Evolutionary conservation across 495 filamentous ascomycete species (phyloP).

Genomic region (Lasiosphaeriaceae sp.): DNA sequence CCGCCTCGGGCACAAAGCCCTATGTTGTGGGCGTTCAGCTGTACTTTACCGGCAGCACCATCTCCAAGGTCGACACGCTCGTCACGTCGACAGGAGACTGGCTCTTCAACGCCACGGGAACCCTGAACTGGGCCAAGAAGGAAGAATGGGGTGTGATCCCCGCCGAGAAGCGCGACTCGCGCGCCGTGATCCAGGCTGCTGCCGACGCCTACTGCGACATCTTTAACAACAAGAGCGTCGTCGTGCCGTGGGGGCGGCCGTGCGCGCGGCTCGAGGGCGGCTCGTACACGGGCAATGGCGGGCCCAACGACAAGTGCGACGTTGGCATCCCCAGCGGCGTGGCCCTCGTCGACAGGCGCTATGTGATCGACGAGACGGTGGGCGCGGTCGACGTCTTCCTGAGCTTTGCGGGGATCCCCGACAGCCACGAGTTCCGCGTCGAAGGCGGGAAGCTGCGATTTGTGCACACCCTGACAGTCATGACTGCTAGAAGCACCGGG

Average conservation of each 20-base stretch:
- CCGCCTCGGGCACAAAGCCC: conserved; percentile 37
- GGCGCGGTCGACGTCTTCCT: conserved; percentile 44
- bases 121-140: conserved; percentile 37
- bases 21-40: conserved; percentile 49
- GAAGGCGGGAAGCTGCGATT: conserved; percentile 46
- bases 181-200: conserved; percentile 42
- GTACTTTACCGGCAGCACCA: conserved; percentile 23
- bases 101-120: conserved; percentile 50
- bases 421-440: conserved; percentile 49
- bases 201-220: conserved; percentile 49
- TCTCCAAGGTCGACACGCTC: conserved; percentile 41
- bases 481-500: conserved; percentile 15
- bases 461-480: conserved; percentile 46
- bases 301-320: conserved; percentile 32
- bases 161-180: conserved; percentile 35
- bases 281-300: conserved; percentile 37
- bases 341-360: conserved; percentile 36
- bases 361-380: conserved; percentile 50
- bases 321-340: conserved; percentile 39
- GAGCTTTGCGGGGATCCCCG: conserved; percentile 41
- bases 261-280: conserved; percentile 48
- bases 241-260: conserved; percentile 47
- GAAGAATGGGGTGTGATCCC: conserved; percentile 46
- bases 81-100: conserved; percentile 41
- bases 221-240: conserved; percentile 40